These are phyloP conservation scores for Hevea brasiliensis DNA, from an alignment of 345 rosid species.

Conservation along the genomic window DNA sequence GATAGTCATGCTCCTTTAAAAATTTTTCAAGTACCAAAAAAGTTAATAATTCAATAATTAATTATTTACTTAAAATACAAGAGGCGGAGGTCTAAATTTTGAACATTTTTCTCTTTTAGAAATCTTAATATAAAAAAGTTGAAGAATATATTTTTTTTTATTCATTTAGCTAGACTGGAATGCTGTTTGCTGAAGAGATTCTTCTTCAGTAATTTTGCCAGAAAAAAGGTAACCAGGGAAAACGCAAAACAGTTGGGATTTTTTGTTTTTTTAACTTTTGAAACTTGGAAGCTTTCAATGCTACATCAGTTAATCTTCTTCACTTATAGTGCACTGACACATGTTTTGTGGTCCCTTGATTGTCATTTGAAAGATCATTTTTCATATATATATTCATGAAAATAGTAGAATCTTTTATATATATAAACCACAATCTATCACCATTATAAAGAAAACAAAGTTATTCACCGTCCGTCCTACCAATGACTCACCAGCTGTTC, in stretches of 20 bases:
- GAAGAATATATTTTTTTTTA: no score
- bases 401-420: background rate
- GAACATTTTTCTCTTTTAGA: no score
- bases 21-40: no score
- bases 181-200: no score
- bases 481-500: conserved; percentile 39
- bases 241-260: background rate
- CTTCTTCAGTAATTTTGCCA: no score
- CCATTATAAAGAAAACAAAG: background rate
- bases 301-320: conserved; percentile 5
- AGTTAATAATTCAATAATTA: no score
- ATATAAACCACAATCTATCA: background rate
- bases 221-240: background rate
- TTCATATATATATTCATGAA: background rate
- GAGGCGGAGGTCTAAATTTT: no score
- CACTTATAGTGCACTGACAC: conserved; percentile 49
- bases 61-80: no score
- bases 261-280: background rate
- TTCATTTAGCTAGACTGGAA: no score
- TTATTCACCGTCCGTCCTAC: conserved; percentile 47
- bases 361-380: background rate
- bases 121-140: no score
- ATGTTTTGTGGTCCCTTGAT: conserved; percentile 25
- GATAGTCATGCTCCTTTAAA: no score
- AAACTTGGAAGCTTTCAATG: no score